phyloP scores from a whole-genome alignment of 1,284 basidiomycete genomes.

The Trametes hirsuta region DNA sequence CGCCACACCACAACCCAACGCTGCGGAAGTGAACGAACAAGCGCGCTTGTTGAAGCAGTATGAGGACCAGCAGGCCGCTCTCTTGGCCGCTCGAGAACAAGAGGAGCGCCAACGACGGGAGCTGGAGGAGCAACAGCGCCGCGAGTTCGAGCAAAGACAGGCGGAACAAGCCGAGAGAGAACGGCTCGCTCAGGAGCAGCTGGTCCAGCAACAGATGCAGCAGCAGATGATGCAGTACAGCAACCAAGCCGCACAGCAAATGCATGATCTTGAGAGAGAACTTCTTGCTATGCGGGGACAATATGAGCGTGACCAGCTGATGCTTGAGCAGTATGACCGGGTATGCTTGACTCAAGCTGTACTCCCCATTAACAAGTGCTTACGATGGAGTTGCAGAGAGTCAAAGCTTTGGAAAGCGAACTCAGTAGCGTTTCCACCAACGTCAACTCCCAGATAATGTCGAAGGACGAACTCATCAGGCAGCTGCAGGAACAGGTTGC shows the following conservation, averaged over 20 bases:
- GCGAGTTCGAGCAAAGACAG: slow-evolving; percentile 92
- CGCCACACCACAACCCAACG: slow-evolving; percentile 72
- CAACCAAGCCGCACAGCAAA: slow-evolving; percentile 70
- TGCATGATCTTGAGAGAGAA: slow-evolving; percentile 86
- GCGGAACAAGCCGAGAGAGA: slow-evolving; percentile 88
- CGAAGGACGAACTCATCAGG: slow-evolving; percentile 95
- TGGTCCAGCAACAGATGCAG: slow-evolving; percentile 78
- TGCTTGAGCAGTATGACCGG: slow-evolving; percentile 97
- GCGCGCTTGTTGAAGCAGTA: slow-evolving; percentile 96
- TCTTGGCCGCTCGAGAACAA: slow-evolving; percentile 79
- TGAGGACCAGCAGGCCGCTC: slow-evolving; percentile 90
- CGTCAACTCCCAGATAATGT: slow-evolving; percentile 84
- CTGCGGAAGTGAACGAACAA: slow-evolving; percentile 88
- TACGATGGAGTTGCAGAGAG: slow-evolving; percentile 58
- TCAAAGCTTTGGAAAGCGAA: slow-evolving; percentile 96
- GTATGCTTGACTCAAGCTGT: slow-evolving; percentile 47
- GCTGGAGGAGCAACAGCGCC: slow-evolving; percentile 80
- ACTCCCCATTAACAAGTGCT: neutral
- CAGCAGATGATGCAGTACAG: slow-evolving; percentile 80
- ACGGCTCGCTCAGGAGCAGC: slow-evolving; percentile 86
- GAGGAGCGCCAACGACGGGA: slow-evolving; percentile 84
- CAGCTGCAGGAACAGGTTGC: slow-evolving; percentile 97
- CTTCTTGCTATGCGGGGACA: slow-evolving; percentile 94
- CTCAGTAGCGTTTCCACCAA: slow-evolving; percentile 80
- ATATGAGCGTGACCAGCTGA: slow-evolving; percentile 97